These are phyloP conservation scores for Thalassiosira sp. DNA, from an alignment of 352 stramenopile genomes.

Conservation along the genomic window DNA sequence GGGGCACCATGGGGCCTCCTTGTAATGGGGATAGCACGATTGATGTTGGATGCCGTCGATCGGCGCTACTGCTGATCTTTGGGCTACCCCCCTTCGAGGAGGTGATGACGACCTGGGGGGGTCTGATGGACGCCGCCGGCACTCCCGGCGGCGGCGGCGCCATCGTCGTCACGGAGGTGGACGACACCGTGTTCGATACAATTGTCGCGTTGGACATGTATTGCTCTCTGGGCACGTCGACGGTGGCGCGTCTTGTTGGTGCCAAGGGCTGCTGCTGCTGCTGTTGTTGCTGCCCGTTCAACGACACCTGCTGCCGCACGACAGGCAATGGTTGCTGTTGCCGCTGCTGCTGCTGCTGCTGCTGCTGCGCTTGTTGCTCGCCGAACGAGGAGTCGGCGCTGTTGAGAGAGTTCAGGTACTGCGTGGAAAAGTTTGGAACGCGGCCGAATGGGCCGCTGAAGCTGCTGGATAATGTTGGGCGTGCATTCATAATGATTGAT, in stretches of 20 bases:
- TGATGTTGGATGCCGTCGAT: not conserved
- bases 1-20: not conserved
- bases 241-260: not conserved
- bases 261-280: not conserved
- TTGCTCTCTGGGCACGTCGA: not conserved
- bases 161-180: not conserved
- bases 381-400: not conserved
- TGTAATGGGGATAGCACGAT: not conserved
- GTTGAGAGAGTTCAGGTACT: not conserved
- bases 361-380: not conserved
- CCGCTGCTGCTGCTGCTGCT: not conserved
- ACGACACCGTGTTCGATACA: not conserved
- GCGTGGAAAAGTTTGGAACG: not conserved
- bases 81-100: not conserved
- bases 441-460: not conserved
- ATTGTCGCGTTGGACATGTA: not conserved
- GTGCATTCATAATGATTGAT: too few relatives aligned
- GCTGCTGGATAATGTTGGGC: not conserved
- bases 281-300: not conserved
- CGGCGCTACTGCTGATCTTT: not conserved
- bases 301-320: too few relatives aligned
- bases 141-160: not conserved
- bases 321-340: not conserved
- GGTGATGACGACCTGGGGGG: not conserved
- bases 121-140: not conserved